Evolutionary conservation across 2,329 filamentous ascomycete genomes (phyloP), one percentile per base, ranked within the genome.

Genomic region (Hypoxylon sp.): DNA sequence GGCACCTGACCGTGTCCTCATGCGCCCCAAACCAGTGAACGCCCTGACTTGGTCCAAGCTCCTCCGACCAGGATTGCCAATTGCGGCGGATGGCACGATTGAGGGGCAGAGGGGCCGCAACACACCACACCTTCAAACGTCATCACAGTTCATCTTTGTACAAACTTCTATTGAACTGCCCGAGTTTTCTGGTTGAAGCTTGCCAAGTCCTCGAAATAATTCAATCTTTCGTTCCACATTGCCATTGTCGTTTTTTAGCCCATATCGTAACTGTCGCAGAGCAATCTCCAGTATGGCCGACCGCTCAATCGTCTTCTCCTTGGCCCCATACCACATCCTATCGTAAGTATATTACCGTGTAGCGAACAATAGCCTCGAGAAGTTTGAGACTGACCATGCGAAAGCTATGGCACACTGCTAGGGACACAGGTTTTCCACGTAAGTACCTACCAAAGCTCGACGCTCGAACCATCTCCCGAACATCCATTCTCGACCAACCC

Each of bases 351-450:
- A 60, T 28, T 26, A 4, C 26, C 24, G 7, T 12, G 22, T 12
- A 38, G 14, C 16, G 44, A 28, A 8, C 24, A 7, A 6, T n/a
- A 45, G 1, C 28, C 24, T 48, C 14, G 5, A 22, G 4, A 46
- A 42, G 6, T 26, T 20, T 33, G 16, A 16, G 26, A 36, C 44
- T 67, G 38, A 70, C 32, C 38, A 7, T 28, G 1, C 20, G 14
- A 48, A 71, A 96, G 93, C 76, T 97, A 96, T 80, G 93, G 93
- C 70, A 93, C 93, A 18, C 86, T 98, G 51, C 83, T 98, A 12
- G 96, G 96, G 69, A 90, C 91, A 26, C 91, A 93, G 38, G 85
- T 97, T 78, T 98, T 93, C 80, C 93, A 98, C 78, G 90, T 91
- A 79, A 77, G 78, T 64, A 45, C 16, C 36, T 11, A 40, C 16